Percentiles rank a stretch among this genome's conserved stretches.
These are phyloP conservation scores for Pelargonium cotyledonis DNA, from an alignment of 441 rosid genomes.

Conservation along the genomic window DNA sequence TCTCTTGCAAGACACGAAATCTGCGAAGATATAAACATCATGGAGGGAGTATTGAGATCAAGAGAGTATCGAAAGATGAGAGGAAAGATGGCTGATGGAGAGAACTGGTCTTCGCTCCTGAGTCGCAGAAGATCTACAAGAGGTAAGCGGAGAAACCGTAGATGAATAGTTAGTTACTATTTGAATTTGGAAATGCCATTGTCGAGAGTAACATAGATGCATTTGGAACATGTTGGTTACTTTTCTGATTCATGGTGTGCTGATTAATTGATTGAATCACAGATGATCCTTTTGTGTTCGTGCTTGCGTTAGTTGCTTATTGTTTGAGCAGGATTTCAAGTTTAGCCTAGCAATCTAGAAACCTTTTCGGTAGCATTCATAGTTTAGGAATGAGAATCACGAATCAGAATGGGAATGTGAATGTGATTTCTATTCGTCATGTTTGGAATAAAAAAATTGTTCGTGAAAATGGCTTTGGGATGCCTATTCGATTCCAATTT, in stretches of 20 bases:
- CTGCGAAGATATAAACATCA: slow-evolving; percentile 57
- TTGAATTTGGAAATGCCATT: not conserved
- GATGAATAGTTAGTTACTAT: not conserved
- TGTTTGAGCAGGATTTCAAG: too few relatives aligned
- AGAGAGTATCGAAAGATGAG: slow-evolving; percentile 62
- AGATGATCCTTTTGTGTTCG: too few relatives aligned
- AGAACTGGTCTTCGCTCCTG: slow-evolving; percentile 26
- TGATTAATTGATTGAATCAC: not conserved
- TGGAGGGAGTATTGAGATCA: slow-evolving; percentile 72
- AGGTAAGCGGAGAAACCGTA: slow-evolving; percentile 22
- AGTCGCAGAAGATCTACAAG: slow-evolving; percentile 35
- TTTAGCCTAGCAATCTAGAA: too few relatives aligned
- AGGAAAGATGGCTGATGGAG: slow-evolving; percentile 36
- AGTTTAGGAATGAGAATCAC: too few relatives aligned
- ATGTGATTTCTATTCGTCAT: too few relatives aligned
- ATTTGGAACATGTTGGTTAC: not conserved
- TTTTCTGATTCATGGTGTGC: not conserved
- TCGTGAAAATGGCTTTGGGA: too few relatives aligned
- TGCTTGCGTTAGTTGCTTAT: too few relatives aligned
- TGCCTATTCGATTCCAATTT: too few relatives aligned
- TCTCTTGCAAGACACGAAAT: slow-evolving; percentile 69
- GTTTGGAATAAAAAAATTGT: too few relatives aligned
- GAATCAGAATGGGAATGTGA: too few relatives aligned
- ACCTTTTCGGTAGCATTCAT: too few relatives aligned
- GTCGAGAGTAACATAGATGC: not conserved